A percentile compares a stretch with the other conserved stretches of the same genome.
These are phyloP conservation scores for Suillus subaureus DNA, from an alignment of 768 basidiomycete species.

Conservation along the genomic window DNA sequence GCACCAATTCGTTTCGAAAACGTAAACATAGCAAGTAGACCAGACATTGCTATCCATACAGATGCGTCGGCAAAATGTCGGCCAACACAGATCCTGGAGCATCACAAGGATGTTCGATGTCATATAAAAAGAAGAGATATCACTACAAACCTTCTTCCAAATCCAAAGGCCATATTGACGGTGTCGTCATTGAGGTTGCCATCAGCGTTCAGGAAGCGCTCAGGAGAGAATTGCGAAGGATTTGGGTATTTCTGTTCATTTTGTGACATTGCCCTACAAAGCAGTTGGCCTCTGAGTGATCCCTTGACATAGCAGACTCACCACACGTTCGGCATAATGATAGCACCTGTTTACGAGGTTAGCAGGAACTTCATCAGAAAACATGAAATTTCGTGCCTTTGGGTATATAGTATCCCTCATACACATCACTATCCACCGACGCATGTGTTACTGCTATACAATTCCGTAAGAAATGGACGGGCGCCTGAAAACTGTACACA, in stretches of 20 bases:
- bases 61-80: slow-evolving; percentile 28
- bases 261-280: slow-evolving; percentile 35
- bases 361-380: slow-evolving; percentile 1
- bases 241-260: slow-evolving; percentile 34
- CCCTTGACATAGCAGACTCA: slow-evolving; percentile 13
- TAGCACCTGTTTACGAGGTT: slow-evolving; percentile 20
- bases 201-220: slow-evolving; percentile 28
- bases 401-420: slow-evolving; percentile 32
- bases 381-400: slow-evolving; percentile 15
- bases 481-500: slow-evolving; percentile 1
- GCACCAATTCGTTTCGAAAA: slow-evolving; percentile 26
- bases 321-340: slow-evolving; percentile 31
- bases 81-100: slow-evolving; percentile 26
- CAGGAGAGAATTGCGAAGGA: slow-evolving; percentile 35
- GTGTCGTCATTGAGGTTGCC: slow-evolving; percentile 28
- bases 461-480: neutral
- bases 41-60: slow-evolving; percentile 30
- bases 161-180: slow-evolving; percentile 23
- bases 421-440: slow-evolving; percentile 22
- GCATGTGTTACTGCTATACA: slow-evolving; percentile 21
- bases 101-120: neutral
- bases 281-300: neutral
- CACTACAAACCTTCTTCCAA: slow-evolving; percentile 26
- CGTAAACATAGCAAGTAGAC: slow-evolving; percentile 30
- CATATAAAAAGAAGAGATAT: neutral